Evolutionary conservation across 495 filamentous ascomycete genomes (phyloP).

Genomic region (Talaromyces thailandensis): DNA sequence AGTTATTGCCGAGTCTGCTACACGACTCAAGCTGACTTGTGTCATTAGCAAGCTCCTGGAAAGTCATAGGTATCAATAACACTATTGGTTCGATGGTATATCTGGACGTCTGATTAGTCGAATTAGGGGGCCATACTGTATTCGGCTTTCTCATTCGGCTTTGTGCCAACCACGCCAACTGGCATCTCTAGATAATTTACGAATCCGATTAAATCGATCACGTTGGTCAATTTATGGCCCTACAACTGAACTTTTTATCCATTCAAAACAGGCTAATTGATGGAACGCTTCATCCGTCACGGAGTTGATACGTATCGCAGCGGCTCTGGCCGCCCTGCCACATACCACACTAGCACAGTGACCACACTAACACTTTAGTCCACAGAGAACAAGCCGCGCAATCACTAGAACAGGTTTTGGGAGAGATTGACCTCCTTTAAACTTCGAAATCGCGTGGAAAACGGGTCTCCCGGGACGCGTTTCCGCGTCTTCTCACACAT

Average conservation of each 20-base stretch:
- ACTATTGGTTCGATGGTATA: too few relatives aligned
- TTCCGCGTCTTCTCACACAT: not conserved
- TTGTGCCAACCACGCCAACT: not conserved
- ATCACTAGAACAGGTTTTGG: not conserved
- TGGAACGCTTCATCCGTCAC: not conserved
- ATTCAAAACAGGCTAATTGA: not conserved
- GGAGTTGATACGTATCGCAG: not conserved
- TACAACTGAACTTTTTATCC: not conserved
- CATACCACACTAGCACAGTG: not conserved
- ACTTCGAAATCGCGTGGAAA: not conserved
- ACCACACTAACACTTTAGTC: not conserved
- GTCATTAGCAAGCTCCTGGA: not conserved
- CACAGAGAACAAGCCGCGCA: not conserved
- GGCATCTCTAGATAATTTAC: not conserved
- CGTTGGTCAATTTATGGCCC: not conserved
- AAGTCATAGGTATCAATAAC: not conserved
- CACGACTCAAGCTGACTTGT: not conserved
- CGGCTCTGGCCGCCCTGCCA: not conserved
- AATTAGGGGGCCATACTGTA: not conserved
- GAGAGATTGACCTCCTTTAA: not conserved
- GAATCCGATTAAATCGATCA: not conserved
- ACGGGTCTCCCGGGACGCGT: not conserved
- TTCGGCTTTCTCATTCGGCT: not conserved
- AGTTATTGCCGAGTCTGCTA: not conserved
- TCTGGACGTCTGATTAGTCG: not conserved